phyloP scores from a whole-genome alignment of 2,329 filamentous ascomycete genomes.

The Beauveria scarabaeidicola region DNA sequence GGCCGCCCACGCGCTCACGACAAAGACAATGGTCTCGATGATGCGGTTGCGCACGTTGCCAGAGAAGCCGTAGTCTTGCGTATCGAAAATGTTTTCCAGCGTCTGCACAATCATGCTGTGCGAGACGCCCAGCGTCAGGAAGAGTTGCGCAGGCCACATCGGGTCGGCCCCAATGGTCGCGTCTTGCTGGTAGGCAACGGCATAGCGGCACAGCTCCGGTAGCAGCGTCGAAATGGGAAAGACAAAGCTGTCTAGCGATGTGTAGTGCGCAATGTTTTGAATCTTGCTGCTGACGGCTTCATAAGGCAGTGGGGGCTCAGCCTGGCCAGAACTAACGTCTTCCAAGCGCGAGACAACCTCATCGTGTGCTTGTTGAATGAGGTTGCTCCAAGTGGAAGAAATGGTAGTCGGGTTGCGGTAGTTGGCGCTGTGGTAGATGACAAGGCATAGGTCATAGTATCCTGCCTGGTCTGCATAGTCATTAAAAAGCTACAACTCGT shows the following conservation, averaged over 20 bases:
- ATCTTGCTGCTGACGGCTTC: conserved; percentile 59
- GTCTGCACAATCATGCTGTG: conserved; percentile 48
- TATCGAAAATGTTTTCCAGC: conserved; percentile 49
- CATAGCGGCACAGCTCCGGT: conserved; percentile 55
- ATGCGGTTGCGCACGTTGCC: conserved; percentile 40
- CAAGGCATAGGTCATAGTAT: conserved; percentile 88
- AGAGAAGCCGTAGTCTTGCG: conserved; percentile 51
- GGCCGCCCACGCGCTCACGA: conserved; percentile 40
- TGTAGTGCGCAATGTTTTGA: conserved; percentile 56
- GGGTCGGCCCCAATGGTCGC: conserved; percentile 48
- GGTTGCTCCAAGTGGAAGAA: conserved; percentile 70
- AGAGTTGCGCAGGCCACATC: conserved; percentile 49
- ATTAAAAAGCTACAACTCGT: conserved; percentile 67
- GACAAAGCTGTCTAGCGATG: conserved; percentile 56
- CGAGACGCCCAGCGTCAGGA: conserved; percentile 47
- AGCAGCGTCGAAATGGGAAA: conserved; percentile 56
- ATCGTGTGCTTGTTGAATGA: conserved; percentile 65
- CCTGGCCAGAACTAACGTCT: conserved; percentile 31
- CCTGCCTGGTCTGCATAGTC: conserved; percentile 80
- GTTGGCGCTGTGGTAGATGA: conserved; percentile 88
- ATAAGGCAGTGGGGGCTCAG: conserved; percentile 49
- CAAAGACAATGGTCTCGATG: conserved; percentile 45
- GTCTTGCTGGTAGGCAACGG: conserved; percentile 50
- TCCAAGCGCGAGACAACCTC: conserved; percentile 38
- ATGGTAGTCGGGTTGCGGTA: conserved; percentile 84